Conservation (phyloP, 1,139 yeast species). For the Scheffersomyces stambukii region DNA sequence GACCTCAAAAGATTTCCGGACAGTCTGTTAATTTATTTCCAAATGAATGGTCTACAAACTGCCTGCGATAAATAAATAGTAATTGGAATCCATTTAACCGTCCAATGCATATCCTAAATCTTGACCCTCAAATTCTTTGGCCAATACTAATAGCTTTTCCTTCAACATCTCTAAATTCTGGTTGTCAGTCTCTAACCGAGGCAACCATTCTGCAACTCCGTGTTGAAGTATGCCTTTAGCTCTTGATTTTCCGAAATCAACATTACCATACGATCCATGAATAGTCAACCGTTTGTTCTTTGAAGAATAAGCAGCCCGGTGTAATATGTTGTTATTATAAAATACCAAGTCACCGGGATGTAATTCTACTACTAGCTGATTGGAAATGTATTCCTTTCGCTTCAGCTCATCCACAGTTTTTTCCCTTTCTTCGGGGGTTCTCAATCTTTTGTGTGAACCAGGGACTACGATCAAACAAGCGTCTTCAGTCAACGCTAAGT, state of each 20-base stretch:
- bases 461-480: conserved; percentile 51
- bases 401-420: conserved; percentile 32
- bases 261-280: conserved; percentile 54
- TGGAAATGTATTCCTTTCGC: conserved; percentile 35
- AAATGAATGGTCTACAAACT: no score
- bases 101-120: conserved; percentile 45
- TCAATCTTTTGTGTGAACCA: conserved; percentile 44
- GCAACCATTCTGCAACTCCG: conserved; percentile 52
- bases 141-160: conserved; percentile 31
- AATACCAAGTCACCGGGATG: conserved; percentile 54
- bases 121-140: conserved; percentile 36
- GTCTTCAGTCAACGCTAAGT: conserved; percentile 49
- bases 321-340: conserved; percentile 51
- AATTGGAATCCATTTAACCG: no score
- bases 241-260: conserved; percentile 37
- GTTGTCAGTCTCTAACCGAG: conserved; percentile 35
- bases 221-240: conserved; percentile 54
- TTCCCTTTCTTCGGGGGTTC: conserved; percentile 45
- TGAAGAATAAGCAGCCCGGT: conserved; percentile 46
- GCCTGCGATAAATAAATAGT: no score
- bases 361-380: conserved; percentile 41
- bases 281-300: conserved; percentile 41
- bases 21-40: no score
- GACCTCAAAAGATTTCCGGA: no score
- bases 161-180: conserved; percentile 31